Conservation (phyloP, 2,329 filamentous ascomycete species). For the Trichoderma simmonsii region DNA sequence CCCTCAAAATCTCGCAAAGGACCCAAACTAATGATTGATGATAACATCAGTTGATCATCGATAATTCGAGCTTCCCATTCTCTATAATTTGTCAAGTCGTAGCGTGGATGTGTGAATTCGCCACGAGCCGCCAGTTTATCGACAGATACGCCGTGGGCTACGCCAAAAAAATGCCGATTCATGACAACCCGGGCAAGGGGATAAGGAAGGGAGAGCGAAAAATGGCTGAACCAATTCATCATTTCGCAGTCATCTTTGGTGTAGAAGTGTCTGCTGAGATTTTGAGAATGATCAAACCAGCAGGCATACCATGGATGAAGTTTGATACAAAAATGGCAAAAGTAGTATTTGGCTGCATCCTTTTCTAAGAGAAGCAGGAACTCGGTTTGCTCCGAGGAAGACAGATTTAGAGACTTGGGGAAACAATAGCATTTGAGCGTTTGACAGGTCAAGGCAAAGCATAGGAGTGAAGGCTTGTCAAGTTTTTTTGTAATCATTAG, state of each 20-base stretch:
- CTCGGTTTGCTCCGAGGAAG: neutral
- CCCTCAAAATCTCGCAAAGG: neutral
- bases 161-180: conserved; percentile 22
- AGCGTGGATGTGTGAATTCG: neutral
- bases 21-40: neutral
- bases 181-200: conserved; percentile 18
- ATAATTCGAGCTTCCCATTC: conserved; percentile 19
- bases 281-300: neutral
- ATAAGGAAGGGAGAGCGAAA: neutral
- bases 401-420: neutral
- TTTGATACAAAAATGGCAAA: conserved; percentile 13
- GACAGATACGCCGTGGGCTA: conserved; percentile 4
- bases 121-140: neutral
- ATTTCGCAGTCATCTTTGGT: neutral
- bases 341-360: conserved; percentile 10
- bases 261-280: neutral
- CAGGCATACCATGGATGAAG: conserved; percentile 18
- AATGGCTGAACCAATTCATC: neutral
- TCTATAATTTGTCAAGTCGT: neutral
- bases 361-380: conserved; percentile 20
- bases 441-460: conserved; percentile 19
- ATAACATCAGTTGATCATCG: conserved; percentile 21
- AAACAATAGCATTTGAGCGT: neutral
- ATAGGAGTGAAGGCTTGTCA: conserved; percentile 11
- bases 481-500: conserved; percentile 15